Conservation (phyloP, 352 stramenopile species). For the Phytophthora meadii region DNA sequence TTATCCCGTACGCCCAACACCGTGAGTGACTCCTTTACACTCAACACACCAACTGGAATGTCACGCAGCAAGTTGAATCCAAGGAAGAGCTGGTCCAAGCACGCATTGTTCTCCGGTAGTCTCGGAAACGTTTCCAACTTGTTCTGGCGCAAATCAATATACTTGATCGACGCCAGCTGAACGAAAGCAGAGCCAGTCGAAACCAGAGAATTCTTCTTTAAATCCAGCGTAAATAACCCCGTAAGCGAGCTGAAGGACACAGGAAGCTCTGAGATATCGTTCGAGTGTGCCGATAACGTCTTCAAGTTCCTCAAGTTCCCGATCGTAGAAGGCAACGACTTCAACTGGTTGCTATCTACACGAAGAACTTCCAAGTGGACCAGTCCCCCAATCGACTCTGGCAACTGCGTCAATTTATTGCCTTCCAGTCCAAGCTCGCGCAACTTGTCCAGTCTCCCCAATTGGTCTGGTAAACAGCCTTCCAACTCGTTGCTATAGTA, state of each 20-base stretch:
- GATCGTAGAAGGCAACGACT: slow-evolving; percentile 52
- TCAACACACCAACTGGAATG: slow-evolving; percentile 58
- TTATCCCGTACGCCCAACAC: slow-evolving; percentile 86
- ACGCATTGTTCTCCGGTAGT: slow-evolving; percentile 46
- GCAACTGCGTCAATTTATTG: slow-evolving; percentile 71
- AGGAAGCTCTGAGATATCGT: slow-evolving; percentile 65
- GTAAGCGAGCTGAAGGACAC: slow-evolving; percentile 52
- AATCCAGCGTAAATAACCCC: slow-evolving; percentile 61
- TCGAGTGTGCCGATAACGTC: slow-evolving; percentile 67
- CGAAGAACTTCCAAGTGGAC: slow-evolving; percentile 62
- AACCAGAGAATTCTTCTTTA: slow-evolving; percentile 76
- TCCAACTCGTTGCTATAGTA: slow-evolving; percentile 63
- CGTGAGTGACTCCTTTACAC: slow-evolving; percentile 69
- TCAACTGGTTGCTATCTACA: slow-evolving; percentile 72
- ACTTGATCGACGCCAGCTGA: slow-evolving; percentile 46
- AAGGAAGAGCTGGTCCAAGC: slow-evolving; percentile 78
- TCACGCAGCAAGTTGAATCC: slow-evolving; percentile 68
- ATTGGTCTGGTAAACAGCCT: slow-evolving; percentile 50
- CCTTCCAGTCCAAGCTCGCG: slow-evolving; percentile 65
- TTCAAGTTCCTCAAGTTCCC: slow-evolving; percentile 58
- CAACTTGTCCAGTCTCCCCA: slow-evolving; percentile 64
- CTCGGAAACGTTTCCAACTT: slow-evolving; percentile 65
- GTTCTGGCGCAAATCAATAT: slow-evolving; percentile 82
- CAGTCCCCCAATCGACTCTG: slow-evolving; percentile 55
- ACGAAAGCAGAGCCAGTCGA: slow-evolving; percentile 46